Base-by-base conservation (phyloP, 345 rosid genomes). In the Eutrema heterophyllum region DNA sequence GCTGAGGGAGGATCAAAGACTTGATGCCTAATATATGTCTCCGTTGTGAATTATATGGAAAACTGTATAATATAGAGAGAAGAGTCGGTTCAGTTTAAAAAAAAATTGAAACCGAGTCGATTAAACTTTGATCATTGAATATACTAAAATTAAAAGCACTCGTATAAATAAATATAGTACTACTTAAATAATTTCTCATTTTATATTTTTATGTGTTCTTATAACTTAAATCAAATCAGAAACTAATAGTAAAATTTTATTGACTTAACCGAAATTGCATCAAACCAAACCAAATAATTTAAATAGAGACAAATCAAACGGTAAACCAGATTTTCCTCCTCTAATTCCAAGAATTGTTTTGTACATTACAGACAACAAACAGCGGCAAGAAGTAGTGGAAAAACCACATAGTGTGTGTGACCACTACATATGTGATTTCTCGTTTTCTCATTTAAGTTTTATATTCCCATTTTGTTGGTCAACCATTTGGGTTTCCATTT, bases 21-120 rank as follows among this genome's bases (percentile, higher is more conserved):
- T 72, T 40, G 64, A 81, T 79, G 30, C 73, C 68, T 26, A 92
- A 73, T 84, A 93, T 83, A 90, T 86, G 85, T 93, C 97, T n/a
- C 85, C 85, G 13, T 79, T 73, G 15, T 93, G 98, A 27, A 93
- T 81, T 15, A 86, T 6, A 84, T 90, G 98, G 29, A 93, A 92
- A 55, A 90, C 83, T 4, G 97, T 89, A 80, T 93, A 93, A 82
- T 87, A 90, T 93, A 93, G 24, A 90, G 81, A 64, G 98, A 84
- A 14, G 96, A 87, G 74, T 93, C 98, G 24, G 24, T 21, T 21
- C 1, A 21, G 24, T 21, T 21, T 21, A n/a, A 38, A 38, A 36
- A 36, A 38, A 38, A 30, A 5, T 30, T 30, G 33, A 30, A 30
- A 30, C 33, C 33, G 5, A 30, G 4, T 30, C 33, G 33, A 4